These are phyloP conservation scores for Nepenthes gracilis DNA, from an alignment of 148 eudicot species.

Conservation along the genomic window DNA sequence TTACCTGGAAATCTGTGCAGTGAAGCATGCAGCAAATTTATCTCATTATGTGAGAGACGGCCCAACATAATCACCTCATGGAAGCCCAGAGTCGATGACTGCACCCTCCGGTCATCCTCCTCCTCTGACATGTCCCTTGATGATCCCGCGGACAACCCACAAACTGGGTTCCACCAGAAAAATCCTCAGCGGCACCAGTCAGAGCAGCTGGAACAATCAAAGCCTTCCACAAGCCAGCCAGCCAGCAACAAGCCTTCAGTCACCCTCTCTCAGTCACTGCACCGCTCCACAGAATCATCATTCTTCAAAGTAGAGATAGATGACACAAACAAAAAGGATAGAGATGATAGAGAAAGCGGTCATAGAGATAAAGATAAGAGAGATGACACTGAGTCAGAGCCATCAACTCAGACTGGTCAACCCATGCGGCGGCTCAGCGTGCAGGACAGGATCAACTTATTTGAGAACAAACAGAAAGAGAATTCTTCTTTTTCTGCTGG, in stretches of 20 bases:
- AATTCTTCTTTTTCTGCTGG: constrained; percentile 30
- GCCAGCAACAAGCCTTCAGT: background rate
- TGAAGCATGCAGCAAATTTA: constrained; percentile 75
- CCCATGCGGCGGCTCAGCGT: constrained; percentile 73
- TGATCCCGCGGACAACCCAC: constrained; percentile 24
- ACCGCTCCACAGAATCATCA: too few species aligned
- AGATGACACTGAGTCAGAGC: constrained; percentile 14
- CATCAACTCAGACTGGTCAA: constrained; percentile 26
- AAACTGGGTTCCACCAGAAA: constrained; percentile 2
- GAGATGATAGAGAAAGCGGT: background rate
- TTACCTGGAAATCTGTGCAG: constrained; percentile 28
- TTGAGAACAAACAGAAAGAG: constrained; percentile 92
- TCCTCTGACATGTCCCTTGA: constrained; percentile 84
- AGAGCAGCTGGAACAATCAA: constrained; percentile 17
- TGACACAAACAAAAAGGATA: background rate
- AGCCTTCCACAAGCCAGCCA: constrained; percentile 8
- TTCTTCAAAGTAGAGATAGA: background rate
- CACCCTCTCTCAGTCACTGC: background rate
- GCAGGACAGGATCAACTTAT: constrained; percentile 74
- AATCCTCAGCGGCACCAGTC: constrained; percentile 9
- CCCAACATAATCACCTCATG: constrained; percentile 41
- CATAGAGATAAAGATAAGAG: too few species aligned
- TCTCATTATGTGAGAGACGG: constrained; percentile 47
- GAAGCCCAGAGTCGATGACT: constrained; percentile 28
- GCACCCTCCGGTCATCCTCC: constrained; percentile 54